These are phyloP conservation scores for Luzula sylvatica DNA, from an alignment of 176 grass and related monocot species.

Conservation along the genomic window DNA sequence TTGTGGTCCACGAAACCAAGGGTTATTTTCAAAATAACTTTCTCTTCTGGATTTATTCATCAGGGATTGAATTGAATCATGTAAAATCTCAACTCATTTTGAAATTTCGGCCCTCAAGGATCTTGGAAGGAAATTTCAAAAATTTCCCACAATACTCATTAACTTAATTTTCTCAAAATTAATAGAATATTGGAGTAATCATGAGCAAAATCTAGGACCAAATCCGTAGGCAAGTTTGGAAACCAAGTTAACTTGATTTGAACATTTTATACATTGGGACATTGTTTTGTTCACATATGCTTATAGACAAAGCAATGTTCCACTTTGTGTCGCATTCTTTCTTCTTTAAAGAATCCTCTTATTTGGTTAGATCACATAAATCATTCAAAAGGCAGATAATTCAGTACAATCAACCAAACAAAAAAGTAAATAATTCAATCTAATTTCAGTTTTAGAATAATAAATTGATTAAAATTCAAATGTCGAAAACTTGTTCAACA, in stretches of 20 bases:
- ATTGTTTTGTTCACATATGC: constrained; percentile 4
- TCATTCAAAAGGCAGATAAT: not conserved
- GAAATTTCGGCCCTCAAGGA: too few relatives aligned
- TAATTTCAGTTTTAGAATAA: too few relatives aligned
- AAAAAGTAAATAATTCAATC: too few relatives aligned
- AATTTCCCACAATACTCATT: too few relatives aligned
- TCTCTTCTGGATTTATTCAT: too few relatives aligned
- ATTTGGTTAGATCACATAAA: constrained; percentile 12
- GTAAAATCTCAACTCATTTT: too few relatives aligned
- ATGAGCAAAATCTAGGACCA: constrained; percentile 1
- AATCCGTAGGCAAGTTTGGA: not conserved
- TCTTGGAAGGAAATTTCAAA: too few relatives aligned
- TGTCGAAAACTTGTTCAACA: too few relatives aligned
- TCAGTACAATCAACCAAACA: not conserved
- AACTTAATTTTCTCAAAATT: not conserved
- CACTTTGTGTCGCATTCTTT: constrained; percentile 1
- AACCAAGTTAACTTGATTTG: not conserved
- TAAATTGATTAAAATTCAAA: too few relatives aligned
- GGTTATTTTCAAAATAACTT: too few relatives aligned
- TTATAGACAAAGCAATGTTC: constrained; percentile 17
- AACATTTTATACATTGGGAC: constrained; percentile 5
- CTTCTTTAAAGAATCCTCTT: constrained; percentile 9
- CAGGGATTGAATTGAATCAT: too few relatives aligned
- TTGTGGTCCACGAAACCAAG: too few relatives aligned
- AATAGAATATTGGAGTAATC: not conserved